Evolutionary conservation across 805 yeast species (phyloP).

Genomic region (Saitoella complicata): DNA sequence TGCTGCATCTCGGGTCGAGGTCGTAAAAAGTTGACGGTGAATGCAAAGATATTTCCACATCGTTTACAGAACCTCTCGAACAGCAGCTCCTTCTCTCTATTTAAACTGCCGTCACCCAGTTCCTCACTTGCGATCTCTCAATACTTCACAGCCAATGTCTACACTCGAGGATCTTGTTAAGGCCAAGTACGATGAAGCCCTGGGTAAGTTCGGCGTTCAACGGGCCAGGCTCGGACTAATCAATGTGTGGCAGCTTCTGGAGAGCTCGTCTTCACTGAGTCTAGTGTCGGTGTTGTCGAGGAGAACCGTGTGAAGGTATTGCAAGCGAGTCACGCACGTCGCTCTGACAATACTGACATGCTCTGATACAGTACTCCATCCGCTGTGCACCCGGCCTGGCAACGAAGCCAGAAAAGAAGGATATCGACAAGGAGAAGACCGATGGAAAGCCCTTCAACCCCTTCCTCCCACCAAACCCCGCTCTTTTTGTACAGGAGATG

Average conservation of each 20-base stretch:
- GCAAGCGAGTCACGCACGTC: slow-evolving; percentile 8
- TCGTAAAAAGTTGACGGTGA: no score
- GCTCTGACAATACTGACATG: slow-evolving; percentile 9
- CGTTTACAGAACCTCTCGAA: no score
- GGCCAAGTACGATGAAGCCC: no score
- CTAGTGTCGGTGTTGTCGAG: slow-evolving; percentile 23
- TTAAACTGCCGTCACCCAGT: no score
- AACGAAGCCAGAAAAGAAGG: slow-evolving; percentile 18
- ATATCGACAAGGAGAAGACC: slow-evolving; percentile 3
- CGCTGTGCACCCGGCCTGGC: slow-evolving; percentile 24
- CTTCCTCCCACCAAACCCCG: slow-evolving; percentile 65
- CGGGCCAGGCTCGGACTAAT: slow-evolving; percentile 25
- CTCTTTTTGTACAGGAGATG: slow-evolving; percentile 38
- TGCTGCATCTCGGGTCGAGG: no score
- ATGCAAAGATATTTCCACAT: no score
- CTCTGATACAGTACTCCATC: slow-evolving; percentile 15
- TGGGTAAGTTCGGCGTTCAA: slow-evolving; percentile 2
- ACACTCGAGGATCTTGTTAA: no score
- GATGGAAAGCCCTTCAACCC: slow-evolving; percentile 32
- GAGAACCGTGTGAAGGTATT: slow-evolving; percentile 17
- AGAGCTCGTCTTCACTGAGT: slow-evolving; percentile 35
- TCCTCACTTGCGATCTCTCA: no score
- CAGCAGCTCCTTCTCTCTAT: no score
- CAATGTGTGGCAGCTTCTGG: slow-evolving; percentile 32
- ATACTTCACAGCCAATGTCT: no score